Conservation (phyloP, 306 rosid genomes). For the Mimosa pudica region DNA sequence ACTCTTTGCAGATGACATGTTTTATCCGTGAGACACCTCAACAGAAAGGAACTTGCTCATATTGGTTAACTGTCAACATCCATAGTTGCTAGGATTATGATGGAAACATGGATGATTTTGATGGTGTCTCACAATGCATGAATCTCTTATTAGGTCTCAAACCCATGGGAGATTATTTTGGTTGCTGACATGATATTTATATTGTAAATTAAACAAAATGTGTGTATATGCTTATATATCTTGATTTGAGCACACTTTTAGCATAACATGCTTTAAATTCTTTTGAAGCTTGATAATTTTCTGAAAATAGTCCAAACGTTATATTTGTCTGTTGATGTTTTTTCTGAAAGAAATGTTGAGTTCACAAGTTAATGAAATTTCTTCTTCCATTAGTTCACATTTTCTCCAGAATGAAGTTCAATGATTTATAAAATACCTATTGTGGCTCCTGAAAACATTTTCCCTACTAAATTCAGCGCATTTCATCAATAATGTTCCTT, state of each 20-base stretch:
- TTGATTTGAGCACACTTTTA: not conserved
- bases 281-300: not conserved
- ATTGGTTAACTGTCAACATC: conserved; percentile 17
- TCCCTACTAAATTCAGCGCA: conserved; percentile 32
- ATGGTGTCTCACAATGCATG: conserved; percentile 1
- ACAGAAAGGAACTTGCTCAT: conserved; percentile 28
- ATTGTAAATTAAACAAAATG: conserved; percentile 1
- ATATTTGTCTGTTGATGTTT: conserved; percentile 12
- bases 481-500: conserved; percentile 21
- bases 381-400: conserved; percentile 5
- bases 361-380: conserved; percentile 8
- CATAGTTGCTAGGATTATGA: not conserved
- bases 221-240: not conserved
- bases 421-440: conserved; percentile 9
- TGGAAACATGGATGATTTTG: not conserved
- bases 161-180: conserved; percentile 13
- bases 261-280: conserved; percentile 9
- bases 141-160: not conserved
- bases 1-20: conserved; percentile 15
- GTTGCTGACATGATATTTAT: not conserved
- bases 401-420: conserved; percentile 25
- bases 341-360: conserved; percentile 10
- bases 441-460: conserved; percentile 2
- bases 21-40: conserved; percentile 17
- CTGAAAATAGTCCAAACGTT: not conserved